These are phyloP conservation scores for Paramecium primaurelia DNA, from an alignment of 73 alveolate genomes.

Conservation along the genomic window DNA sequence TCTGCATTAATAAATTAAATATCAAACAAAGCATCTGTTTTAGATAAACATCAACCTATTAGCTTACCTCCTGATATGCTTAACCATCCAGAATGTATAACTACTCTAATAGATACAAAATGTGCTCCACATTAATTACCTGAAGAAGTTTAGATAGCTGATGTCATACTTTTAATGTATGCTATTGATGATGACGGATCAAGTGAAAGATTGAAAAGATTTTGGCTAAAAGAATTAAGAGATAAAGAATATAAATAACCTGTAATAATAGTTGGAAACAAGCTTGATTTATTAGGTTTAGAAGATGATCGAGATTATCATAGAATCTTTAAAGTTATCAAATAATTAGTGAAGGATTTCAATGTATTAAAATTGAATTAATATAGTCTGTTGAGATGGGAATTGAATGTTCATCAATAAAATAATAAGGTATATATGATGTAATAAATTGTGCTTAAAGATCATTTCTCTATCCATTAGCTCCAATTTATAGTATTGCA, in stretches of 20 bases:
- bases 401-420: slow-evolving; percentile 46
- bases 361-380: background rate
- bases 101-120: background rate
- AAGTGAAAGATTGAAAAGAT: slow-evolving; percentile 11
- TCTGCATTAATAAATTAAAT: background rate
- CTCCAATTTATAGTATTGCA: slow-evolving; percentile 48
- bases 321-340: slow-evolving; percentile 19
- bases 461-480: slow-evolving; percentile 52
- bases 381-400: slow-evolving; percentile 59
- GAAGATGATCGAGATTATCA: background rate
- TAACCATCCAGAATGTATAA: slow-evolving; percentile 6
- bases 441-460: slow-evolving; percentile 63
- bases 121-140: slow-evolving; percentile 10
- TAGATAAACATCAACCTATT: background rate
- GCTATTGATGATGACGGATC: background rate
- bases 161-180: slow-evolving; percentile 6
- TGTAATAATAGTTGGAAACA: slow-evolving; percentile 18
- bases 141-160: background rate
- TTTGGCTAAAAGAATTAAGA: slow-evolving; percentile 15
- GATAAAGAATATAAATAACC: background rate
- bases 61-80: background rate
- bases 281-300: background rate
- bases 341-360: background rate
- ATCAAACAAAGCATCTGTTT: background rate
- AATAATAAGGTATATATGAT: slow-evolving; percentile 25